A percentile compares a stretch with the other conserved stretches of the same genome.
Evolutionary conservation across 352 stramenopile species (phyloP).

Genomic region (Phytophthora palmivora): DNA sequence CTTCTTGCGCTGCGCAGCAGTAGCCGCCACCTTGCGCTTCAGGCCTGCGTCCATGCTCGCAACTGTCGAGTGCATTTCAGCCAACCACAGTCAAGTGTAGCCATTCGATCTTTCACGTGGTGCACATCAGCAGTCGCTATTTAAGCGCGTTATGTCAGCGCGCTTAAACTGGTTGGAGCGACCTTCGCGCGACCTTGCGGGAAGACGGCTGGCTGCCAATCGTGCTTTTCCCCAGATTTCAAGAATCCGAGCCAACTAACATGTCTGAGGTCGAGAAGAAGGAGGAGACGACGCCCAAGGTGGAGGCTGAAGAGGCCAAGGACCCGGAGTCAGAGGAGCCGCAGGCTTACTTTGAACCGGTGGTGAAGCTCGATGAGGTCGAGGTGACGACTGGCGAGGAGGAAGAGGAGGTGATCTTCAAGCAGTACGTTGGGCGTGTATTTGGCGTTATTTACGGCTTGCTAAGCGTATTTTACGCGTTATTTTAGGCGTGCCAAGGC

Average conservation of each 20-base stretch:
- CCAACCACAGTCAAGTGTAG: constrained; percentile 23
- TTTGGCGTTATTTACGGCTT: constrained; percentile 1
- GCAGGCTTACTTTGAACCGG: constrained; percentile 90
- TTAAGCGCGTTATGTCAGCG: constrained; percentile 19
- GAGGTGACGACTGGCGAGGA: constrained; percentile 98
- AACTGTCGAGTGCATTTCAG: constrained; percentile 2
- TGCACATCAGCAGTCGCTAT: constrained; percentile 1
- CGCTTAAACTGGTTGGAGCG: neutral
- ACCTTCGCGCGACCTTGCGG: constrained; percentile 4
- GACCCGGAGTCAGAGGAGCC: constrained; percentile 84
- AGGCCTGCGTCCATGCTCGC: constrained; percentile 26
- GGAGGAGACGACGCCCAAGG: constrained; percentile 71
- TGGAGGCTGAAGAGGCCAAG: constrained; percentile 64
- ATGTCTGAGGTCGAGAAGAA: constrained; percentile 77
- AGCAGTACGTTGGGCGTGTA: constrained; percentile 65
- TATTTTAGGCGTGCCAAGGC: constrained; percentile 92
- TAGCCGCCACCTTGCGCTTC: constrained; percentile 37
- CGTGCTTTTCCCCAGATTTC: constrained; percentile 17
- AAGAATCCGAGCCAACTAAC: constrained; percentile 25
- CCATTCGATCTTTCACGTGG: constrained; percentile 11
- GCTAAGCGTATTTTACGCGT: neutral
- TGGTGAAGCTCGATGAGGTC: constrained; percentile 92
- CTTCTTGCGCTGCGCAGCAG: constrained; percentile 34
- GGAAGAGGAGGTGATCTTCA: constrained; percentile 96
- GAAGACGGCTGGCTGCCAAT: constrained; percentile 22